phyloP scores from a whole-genome alignment of 345 rosid species.

The Durio zibethinus region DNA sequence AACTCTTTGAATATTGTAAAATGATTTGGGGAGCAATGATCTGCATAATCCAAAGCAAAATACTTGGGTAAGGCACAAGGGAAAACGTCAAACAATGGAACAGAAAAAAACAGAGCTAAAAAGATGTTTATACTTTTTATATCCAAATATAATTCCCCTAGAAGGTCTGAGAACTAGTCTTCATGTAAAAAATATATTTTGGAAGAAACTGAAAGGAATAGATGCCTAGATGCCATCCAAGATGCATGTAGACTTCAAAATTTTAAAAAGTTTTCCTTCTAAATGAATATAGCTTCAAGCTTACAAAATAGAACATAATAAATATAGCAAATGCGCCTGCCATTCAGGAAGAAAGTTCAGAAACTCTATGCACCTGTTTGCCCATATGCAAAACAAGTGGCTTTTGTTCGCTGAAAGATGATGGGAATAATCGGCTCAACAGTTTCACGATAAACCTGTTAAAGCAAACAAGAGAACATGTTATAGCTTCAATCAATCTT shows the following conservation, averaged over 20 bases:
- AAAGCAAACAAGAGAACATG: slow-evolving; percentile 15
- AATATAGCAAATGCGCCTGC: background rate
- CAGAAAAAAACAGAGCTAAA: background rate
- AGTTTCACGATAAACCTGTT: slow-evolving; percentile 80
- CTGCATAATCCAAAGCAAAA: background rate
- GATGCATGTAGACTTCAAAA: background rate
- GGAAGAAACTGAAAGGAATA: background rate
- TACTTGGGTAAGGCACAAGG: background rate
- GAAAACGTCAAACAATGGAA: background rate
- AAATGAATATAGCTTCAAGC: slow-evolving; percentile 8
- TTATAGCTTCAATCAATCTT: slow-evolving; percentile 19
- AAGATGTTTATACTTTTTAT: background rate
- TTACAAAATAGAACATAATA: background rate
- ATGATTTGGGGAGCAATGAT: background rate
- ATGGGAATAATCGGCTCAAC: slow-evolving; percentile 93
- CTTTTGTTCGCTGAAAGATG: slow-evolving; percentile 91
- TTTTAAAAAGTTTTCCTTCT: background rate
- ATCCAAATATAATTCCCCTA: background rate
- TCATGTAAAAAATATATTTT: background rate
- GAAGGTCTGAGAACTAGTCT: background rate
- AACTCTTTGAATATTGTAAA: slow-evolving; percentile 1
- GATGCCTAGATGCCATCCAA: background rate
- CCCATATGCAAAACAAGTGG: slow-evolving; percentile 99
- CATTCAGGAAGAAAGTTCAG: background rate
- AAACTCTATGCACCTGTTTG: slow-evolving; percentile 73